Conservation (phyloP, 148 eudicot genomes). For the Silene conica region DNA sequence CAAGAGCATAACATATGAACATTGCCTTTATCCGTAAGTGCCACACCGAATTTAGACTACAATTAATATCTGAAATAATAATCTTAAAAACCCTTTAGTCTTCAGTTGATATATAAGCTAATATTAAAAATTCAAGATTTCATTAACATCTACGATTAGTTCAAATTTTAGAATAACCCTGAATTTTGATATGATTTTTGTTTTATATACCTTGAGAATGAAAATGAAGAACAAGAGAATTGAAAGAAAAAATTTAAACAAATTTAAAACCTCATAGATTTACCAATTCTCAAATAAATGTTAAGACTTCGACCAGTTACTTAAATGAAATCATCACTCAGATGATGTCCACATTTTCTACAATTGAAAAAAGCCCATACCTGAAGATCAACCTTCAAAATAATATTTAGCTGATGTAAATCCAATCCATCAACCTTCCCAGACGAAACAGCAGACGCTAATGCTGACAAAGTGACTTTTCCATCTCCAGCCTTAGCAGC, state of each 20-base stretch:
- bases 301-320: background rate
- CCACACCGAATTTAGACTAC: background rate
- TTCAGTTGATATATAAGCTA: background rate
- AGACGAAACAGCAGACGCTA: slow-evolving; percentile 79
- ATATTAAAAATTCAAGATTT: background rate
- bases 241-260: background rate
- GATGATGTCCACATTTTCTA: background rate
- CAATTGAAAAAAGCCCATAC: slow-evolving; percentile 26
- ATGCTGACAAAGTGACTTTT: slow-evolving; percentile 77
- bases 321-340: background rate
- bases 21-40: background rate
- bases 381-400: slow-evolving; percentile 92
- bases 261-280: background rate
- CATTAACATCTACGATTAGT: background rate
- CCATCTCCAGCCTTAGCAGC: slow-evolving; percentile 90
- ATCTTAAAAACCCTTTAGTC: background rate
- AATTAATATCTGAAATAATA: background rate
- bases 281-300: background rate
- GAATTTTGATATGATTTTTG: background rate
- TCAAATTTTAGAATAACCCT: background rate
- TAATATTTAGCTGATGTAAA: slow-evolving; percentile 82
- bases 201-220: background rate
- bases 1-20: background rate
- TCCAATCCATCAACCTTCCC: slow-evolving; percentile 68
- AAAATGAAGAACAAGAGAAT: background rate